Base-by-base conservation (phyloP, 108 stramenopile genomes). In the Seminavis robusta region DNA sequence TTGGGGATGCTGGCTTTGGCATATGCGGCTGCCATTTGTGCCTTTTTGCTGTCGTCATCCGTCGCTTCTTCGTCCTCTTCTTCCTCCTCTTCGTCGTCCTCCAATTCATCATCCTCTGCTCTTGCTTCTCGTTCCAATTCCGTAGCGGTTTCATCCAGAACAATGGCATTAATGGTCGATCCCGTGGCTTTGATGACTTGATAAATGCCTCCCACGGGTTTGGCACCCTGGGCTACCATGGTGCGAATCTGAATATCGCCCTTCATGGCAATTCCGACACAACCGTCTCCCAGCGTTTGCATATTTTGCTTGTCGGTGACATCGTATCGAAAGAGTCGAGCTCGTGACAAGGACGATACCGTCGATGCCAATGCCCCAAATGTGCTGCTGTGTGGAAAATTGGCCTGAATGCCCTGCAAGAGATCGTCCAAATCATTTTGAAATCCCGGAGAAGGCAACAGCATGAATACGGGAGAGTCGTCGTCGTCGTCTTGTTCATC, bases 171-270 rank as follows among this genome's bases (percentile, higher is more conserved):
- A 54, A 90, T 86, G 29, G 89, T 84, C n/a, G 70, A 64, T 21
- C 41, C 61, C 48, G 53, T 40, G 13, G 76, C 79, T 33, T 74
- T 80, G 21, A 89, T 79, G 17, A 93, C 73, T 38, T 79, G 65
- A 58, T 94, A 94, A 1, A 90, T 74, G 30, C 86, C 86, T 32
- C 92, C 92, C 0, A 93, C 88, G 0, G 86, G 85, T 44, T 89
- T 90, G 33, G 87, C 86, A 13, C 92, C 92, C 52, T 86, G 80
- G 20, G 92, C 83, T 26, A 89, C 57, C 79, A 90, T 78, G 1
- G 71, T 80, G 58, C 83, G 65, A 1, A 89, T 54, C 40, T 59
- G 50, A 19, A 88, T 64, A 56, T 92, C 91, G 1, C 91, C 86
- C n/a, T 32, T 15, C 56, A 93, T 53, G 6, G 60, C 61, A 6